Base-by-base conservation (phyloP, 1,139 yeast genomes). In the Diutina sp. region DNA sequence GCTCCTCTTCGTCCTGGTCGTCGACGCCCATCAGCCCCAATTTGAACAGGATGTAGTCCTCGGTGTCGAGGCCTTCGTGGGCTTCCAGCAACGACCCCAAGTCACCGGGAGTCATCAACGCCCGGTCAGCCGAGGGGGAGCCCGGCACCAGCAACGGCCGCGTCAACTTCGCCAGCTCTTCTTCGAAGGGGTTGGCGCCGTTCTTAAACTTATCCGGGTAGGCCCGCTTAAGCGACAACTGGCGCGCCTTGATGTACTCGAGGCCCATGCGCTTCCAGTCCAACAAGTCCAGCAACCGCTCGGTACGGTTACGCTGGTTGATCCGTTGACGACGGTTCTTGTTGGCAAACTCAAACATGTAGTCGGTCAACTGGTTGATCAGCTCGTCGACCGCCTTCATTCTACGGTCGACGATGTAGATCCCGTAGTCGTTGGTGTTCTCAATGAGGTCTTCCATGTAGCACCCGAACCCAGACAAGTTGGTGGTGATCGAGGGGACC, bases 191-290 rank as follows among this genome's bases (percentile, higher is more conserved):
- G 64, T 84, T 83, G 58, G 74, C 78, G 2, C 81, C 77, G 61
- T 79, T 79, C 64, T 78, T 76, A 72, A 89, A 91, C 65, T 87
- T 80, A 63, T 87, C 90, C 46, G 98, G 97, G 68, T 93, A 93
- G 1, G 98, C 98, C 65, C 98, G 80, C 69, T 91, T 87, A 67
- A 93, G 78, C 0, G 96, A 89, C 65, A 93, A 79, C 67, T 89
- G 93, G 66, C 99, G 84, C 25, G 98, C 98, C 75, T 93, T 93
- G 67, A 89, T 84, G 70, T 93, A 93, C 71, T 93, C 99, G 58
- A 91, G 77, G 1, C 98, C 98, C 98, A 93, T 91, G 66, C 98
- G 82, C 72, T 88, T 89, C 99, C 99, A 93, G 73, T 93, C 99
- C 60, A 93, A 79, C 64, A 93, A 74, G 67, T 93, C 99, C 57